Percentiles rank a stretch among this genome's conserved stretches.
phyloP scores from a whole-genome alignment of 2,329 filamentous ascomycete genomes.

The Fusarium abutilonis region DNA sequence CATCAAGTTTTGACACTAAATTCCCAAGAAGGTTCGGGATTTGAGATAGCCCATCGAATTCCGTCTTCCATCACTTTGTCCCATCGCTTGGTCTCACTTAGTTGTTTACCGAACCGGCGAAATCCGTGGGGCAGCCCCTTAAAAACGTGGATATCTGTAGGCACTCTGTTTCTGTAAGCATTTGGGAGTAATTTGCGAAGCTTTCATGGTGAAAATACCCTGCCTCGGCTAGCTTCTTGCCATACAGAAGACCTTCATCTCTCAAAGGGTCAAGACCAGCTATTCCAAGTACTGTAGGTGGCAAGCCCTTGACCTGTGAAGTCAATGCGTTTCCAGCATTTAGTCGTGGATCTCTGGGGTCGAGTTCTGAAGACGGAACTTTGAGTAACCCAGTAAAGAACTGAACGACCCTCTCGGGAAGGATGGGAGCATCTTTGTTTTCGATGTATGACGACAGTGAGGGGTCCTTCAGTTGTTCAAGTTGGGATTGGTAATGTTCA shows the following conservation, averaged over 20 bases:
- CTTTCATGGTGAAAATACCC: conserved; percentile 48
- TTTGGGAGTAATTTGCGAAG: neutral
- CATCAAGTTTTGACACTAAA: conserved; percentile 30
- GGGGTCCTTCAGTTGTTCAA: conserved; percentile 49
- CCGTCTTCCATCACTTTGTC: conserved; percentile 56
- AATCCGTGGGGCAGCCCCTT: conserved; percentile 64
- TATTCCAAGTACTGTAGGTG: conserved; percentile 57
- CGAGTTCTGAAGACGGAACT: conserved; percentile 25
- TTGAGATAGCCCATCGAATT: conserved; percentile 54
- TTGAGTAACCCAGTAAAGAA: conserved; percentile 46
- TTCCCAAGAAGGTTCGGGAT: conserved; percentile 46
- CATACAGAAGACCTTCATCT: conserved; percentile 61
- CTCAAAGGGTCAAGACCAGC: conserved; percentile 59
- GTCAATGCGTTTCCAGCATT: conserved; percentile 49
- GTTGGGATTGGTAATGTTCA: conserved; percentile 36
- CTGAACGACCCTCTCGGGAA: conserved; percentile 48
- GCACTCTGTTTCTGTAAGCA: conserved; percentile 49
- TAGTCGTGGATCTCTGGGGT: conserved; percentile 49
- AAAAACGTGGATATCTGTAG: conserved; percentile 60
- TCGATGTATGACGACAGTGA: conserved; percentile 55
- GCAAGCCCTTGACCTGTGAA: conserved; percentile 54
- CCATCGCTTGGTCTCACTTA: conserved; percentile 53
- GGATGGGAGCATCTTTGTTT: conserved; percentile 60
- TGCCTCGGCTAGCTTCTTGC: conserved; percentile 54
- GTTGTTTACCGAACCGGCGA: conserved; percentile 50